phyloP scores from a whole-genome alignment of 2,329 filamentous ascomycete genomes.

The Thelonectria olida region DNA sequence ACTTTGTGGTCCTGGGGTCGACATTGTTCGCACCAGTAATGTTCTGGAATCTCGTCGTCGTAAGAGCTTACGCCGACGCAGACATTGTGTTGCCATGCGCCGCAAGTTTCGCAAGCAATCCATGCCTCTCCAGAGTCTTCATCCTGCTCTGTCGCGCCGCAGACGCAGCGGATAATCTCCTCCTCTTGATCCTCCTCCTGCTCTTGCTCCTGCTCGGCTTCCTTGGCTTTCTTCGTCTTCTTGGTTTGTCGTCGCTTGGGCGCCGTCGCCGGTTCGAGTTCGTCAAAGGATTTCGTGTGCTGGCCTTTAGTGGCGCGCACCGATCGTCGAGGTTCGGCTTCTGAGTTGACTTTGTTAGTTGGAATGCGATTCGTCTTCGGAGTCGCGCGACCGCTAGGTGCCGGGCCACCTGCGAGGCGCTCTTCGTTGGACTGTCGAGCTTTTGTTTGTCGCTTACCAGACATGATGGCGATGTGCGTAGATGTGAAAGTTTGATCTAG shows the following conservation, averaged over 20 bases:
- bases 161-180: constrained; percentile 91
- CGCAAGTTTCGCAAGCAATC: constrained; percentile 94
- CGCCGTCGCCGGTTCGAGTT: constrained; percentile 67
- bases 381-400: constrained; percentile 12
- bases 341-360: constrained; percentile 44
- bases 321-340: constrained; percentile 86
- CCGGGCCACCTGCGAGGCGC: constrained; percentile 17
- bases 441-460: constrained; percentile 46
- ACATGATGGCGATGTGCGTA: constrained; percentile 42
- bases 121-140: constrained; percentile 89
- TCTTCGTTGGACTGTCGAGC: constrained; percentile 27
- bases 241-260: constrained; percentile 63
- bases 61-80: constrained; percentile 89
- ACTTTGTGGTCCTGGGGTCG: constrained; percentile 83
- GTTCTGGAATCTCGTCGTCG: constrained; percentile 78
- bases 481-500: constrained; percentile 18
- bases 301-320: constrained; percentile 97
- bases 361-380: constrained; percentile 20
- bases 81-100: constrained; percentile 96
- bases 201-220: constrained; percentile 66
- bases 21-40: constrained; percentile 95
- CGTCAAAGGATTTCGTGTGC: constrained; percentile 87
- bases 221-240: constrained; percentile 67
- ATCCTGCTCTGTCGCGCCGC: constrained; percentile 85
- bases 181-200: constrained; percentile 58